phyloP scores from a whole-genome alignment of 2,329 filamentous ascomycete genomes.

The Helminthosporium solani region DNA sequence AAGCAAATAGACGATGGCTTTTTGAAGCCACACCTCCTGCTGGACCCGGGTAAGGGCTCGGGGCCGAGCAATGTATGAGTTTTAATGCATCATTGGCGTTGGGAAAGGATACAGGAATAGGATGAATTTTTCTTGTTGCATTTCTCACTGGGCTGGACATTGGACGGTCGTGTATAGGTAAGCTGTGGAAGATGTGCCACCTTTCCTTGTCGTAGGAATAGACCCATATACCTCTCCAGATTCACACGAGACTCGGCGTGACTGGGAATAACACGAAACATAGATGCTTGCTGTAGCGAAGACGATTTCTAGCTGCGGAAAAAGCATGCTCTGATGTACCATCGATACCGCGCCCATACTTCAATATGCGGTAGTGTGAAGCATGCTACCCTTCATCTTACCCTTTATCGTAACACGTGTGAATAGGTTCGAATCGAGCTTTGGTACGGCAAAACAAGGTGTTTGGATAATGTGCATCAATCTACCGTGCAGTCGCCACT shows the following conservation, averaged over 20 bases:
- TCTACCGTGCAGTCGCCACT: slow-evolving; percentile 11
- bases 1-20: slow-evolving; percentile 92
- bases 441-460: neutral
- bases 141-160: neutral
- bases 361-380: neutral
- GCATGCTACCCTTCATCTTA: neutral
- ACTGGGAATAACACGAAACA: too few relatives aligned
- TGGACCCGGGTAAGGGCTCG: slow-evolving; percentile 60
- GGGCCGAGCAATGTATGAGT: slow-evolving; percentile 39
- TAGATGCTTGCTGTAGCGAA: too few relatives aligned
- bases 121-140: slow-evolving; percentile 4
- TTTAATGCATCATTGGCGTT: slow-evolving; percentile 24
- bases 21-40: slow-evolving; percentile 85
- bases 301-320: too few relatives aligned
- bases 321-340: neutral
- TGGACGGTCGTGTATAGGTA: neutral
- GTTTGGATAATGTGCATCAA: slow-evolving; percentile 9
- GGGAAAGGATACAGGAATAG: neutral
- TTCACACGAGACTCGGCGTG: too few relatives aligned
- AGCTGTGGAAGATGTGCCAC: neutral
- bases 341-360: neutral
- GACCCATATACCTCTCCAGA: neutral
- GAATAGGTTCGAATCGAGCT: neutral
- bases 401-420: neutral
- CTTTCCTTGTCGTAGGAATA: neutral